phyloP scores from a whole-genome alignment of 2,329 filamentous ascomycete genomes.

The Diaporthe humulicola region DNA sequence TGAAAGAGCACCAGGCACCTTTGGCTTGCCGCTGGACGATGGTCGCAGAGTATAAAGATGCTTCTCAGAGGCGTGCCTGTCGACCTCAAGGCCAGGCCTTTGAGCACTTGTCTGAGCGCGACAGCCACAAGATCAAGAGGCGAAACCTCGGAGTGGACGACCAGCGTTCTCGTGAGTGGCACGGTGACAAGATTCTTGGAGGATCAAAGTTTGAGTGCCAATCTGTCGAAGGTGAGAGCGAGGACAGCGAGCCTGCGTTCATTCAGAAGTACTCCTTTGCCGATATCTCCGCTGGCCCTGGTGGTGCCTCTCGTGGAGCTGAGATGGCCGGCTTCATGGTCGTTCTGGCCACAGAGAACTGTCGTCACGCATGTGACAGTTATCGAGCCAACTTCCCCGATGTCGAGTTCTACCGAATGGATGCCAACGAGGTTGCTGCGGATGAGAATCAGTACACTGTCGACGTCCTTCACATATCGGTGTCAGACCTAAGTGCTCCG shows the following conservation, averaged over 20 bases:
- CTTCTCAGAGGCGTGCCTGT: constrained; percentile 37
- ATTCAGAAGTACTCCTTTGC: constrained; percentile 73
- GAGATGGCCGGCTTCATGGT: constrained; percentile 64
- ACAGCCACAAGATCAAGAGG: constrained; percentile 45
- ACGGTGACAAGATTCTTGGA: constrained; percentile 51
- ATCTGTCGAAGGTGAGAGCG: not conserved
- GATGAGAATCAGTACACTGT: constrained; percentile 50
- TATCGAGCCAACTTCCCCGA: constrained; percentile 69
- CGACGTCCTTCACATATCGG: constrained; percentile 81
- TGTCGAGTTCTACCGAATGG: constrained; percentile 58
- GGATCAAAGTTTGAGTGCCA: constrained; percentile 50
- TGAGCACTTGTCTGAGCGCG: constrained; percentile 44
- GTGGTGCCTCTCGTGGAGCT: constrained; percentile 78
- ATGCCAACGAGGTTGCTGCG: constrained; percentile 63
- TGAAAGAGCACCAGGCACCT: constrained; percentile 47
- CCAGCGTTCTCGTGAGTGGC: constrained; percentile 51
- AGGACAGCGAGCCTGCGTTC: constrained; percentile 7
- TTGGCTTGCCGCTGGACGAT: constrained; percentile 68
- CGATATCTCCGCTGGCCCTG: constrained; percentile 80
- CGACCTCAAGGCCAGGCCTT: constrained; percentile 52
- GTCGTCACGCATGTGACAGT: constrained; percentile 65
- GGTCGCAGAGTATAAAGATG: constrained; percentile 49
- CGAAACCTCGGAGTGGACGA: constrained; percentile 45
- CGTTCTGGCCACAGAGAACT: constrained; percentile 70
- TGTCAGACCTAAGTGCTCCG: constrained; percentile 74